Base-by-base conservation (phyloP, 352 stramenopile species). In the Pythium sukuiense region DNA sequence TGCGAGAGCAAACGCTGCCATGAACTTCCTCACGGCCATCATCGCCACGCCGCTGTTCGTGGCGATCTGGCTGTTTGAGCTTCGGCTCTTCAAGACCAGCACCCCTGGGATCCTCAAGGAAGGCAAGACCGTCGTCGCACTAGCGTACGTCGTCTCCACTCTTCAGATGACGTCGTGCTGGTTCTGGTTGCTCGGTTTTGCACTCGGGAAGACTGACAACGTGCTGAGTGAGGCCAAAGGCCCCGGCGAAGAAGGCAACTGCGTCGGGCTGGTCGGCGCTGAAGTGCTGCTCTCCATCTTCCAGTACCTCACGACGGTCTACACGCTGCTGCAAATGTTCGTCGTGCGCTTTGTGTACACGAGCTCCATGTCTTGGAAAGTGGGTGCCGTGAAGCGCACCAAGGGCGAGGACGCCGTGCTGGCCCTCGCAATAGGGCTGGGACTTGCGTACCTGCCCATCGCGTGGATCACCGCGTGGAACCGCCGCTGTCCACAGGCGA, bases 321-420 rank as follows among this genome's bases (percentile, higher is more conserved):
- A 63, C 45, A 63, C 39, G 27, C 14, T 63, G 45, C 29, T 63
- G 41, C 43, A 63, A 30, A 63, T 63, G 57, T 63, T 63, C 26
- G 57, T 63, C 57, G 45, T 63, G 43, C 57, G 45, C 26, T 63
- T 63, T 4, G 45, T 63, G 7, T 63, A 63, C 57, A 63, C 57
- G 43, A 63, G 57, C 43, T 63, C 57, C 24, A 37, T 35, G 26
- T 32, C 41, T 5, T 63, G 57, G 57, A 63, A 55, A 32, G 45
- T 45, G 5, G 29, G 45, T 9, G 30, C 26, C 9, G 26, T 55
- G 6, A 55, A 63, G 27, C 57, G 57, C 1, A 55, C 57, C 5
- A 55, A 55, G 27, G 37, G 57, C 4, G 43, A 63, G 45, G 27
- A 63, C n/a, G 32, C 37, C 3, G 45, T 63, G 14, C 57, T 63